These are phyloP conservation scores for Crepidotus variabilis DNA, from an alignment of 768 basidiomycete species.

Conservation along the genomic window DNA sequence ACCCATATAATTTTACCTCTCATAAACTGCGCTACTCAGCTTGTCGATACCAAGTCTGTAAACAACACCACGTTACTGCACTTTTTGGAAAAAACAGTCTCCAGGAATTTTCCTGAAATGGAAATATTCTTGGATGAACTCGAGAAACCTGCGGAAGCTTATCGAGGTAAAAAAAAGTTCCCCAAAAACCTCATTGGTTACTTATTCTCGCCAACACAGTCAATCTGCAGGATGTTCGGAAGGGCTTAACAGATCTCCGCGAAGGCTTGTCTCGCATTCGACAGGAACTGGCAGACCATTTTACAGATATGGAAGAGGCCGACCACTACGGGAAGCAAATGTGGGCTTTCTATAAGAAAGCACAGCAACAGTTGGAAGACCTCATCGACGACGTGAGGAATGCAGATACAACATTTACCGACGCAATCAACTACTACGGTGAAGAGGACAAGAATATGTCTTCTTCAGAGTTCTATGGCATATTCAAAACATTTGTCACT, in stretches of 20 bases:
- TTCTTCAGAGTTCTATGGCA: slow-evolving; percentile 90
- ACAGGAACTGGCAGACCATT: slow-evolving; percentile 77
- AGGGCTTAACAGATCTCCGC: slow-evolving; percentile 66
- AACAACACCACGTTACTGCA: slow-evolving; percentile 93
- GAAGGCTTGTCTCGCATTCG: slow-evolving; percentile 78
- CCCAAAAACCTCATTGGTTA: no score
- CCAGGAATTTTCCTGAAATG: slow-evolving; percentile 85
- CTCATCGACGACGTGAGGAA: slow-evolving; percentile 83
- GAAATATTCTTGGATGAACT: slow-evolving; percentile 88
- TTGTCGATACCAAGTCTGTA: slow-evolving; percentile 96
- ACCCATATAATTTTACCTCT: not conserved
- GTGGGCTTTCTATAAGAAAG: slow-evolving; percentile 84
- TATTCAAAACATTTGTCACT: slow-evolving; percentile 95
- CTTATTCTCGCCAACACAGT: no score
- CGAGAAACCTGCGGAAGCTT: slow-evolving; percentile 85
- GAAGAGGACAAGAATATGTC: slow-evolving; percentile 87
- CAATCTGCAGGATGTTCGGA: slow-evolving; percentile 82
- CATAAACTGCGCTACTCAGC: slow-evolving; percentile 36
- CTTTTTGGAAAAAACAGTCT: slow-evolving; percentile 86
- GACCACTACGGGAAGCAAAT: slow-evolving; percentile 89
- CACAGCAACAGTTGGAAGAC: slow-evolving; percentile 73
- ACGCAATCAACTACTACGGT: slow-evolving; percentile 88
- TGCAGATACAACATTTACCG: slow-evolving; percentile 78
- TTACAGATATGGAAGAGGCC: slow-evolving; percentile 61
- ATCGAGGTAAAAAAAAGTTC: slow-evolving; percentile 62